Evolutionary conservation across 176 grass and related monocot species (phyloP).

Genomic region (Leersia perrieri): DNA sequence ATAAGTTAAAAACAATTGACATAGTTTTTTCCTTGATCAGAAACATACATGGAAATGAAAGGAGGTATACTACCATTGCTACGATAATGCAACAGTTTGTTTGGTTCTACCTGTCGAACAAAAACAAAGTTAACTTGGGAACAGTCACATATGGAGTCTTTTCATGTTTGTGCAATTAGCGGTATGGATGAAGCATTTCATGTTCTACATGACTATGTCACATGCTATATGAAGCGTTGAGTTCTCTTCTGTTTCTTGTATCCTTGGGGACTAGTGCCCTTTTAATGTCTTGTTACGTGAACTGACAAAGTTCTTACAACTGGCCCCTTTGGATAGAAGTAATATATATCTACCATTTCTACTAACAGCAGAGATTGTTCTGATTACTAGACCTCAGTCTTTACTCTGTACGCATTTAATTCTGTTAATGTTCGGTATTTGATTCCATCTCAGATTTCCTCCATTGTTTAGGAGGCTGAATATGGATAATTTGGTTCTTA

Average conservation of each 20-base stretch:
- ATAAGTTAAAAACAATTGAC: not conserved
- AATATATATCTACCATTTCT: not conserved
- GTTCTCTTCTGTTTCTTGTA: not conserved
- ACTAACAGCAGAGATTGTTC: not conserved
- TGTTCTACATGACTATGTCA: not conserved
- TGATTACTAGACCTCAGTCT: not conserved
- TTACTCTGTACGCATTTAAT: not conserved
- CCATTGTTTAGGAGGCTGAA: not conserved
- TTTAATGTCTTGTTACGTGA: not conserved
- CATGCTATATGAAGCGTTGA: not conserved
- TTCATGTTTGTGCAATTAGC: slow-evolving; percentile 1
- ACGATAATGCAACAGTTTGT: not conserved
- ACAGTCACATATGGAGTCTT: not conserved
- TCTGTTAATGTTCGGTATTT: not conserved
- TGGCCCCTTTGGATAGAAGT: not conserved
- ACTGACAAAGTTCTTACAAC: not conserved
- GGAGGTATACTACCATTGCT: not conserved
- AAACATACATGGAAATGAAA: not conserved
- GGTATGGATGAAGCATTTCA: not conserved
- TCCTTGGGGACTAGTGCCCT: slow-evolving; percentile 1
- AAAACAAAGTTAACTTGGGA: not conserved
- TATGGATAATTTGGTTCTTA: slow-evolving; percentile 29
- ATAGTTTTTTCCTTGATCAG: not conserved
- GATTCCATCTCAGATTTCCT: slow-evolving; percentile 10
- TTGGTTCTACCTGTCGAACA: slow-evolving; percentile 9